A percentile compares a stretch with the other conserved stretches of the same genome.
phyloP scores from a whole-genome alignment of 2,329 filamentous ascomycete species.

The Massarina eburnea region DNA sequence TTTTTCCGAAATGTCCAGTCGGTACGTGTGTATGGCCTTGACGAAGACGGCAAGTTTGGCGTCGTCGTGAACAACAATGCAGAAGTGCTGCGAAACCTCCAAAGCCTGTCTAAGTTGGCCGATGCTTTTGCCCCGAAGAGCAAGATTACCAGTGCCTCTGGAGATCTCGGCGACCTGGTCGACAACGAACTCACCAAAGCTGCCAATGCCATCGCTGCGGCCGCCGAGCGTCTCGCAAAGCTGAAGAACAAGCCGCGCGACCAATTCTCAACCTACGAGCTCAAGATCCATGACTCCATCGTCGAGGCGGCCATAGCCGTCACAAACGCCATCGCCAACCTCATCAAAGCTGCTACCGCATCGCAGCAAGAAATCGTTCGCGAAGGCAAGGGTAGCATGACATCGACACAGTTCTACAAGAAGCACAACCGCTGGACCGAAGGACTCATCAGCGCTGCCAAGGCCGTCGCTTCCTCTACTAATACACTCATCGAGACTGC shows the following conservation, averaged over 20 bases:
- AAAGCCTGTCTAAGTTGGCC: slow-evolving; percentile 89
- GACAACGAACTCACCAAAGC: slow-evolving; percentile 91
- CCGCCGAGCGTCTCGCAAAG: slow-evolving; percentile 84
- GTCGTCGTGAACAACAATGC: slow-evolving; percentile 97
- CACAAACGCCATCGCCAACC: slow-evolving; percentile 86
- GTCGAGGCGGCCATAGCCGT: slow-evolving; percentile 90
- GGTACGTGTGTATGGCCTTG: slow-evolving; percentile 88
- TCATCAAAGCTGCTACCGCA: slow-evolving; percentile 91
- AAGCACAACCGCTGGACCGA: slow-evolving; percentile 99
- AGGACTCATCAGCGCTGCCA: slow-evolving; percentile 93
- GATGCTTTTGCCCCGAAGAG: slow-evolving; percentile 90
- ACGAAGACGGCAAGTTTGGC: slow-evolving; percentile 89
- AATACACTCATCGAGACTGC: slow-evolving; percentile 98
- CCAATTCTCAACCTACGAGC: slow-evolving; percentile 91
- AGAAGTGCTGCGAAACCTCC: slow-evolving; percentile 90
- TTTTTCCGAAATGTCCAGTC: slow-evolving; percentile 96
- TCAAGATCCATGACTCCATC: slow-evolving; percentile 94
- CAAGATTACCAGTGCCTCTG: slow-evolving; percentile 75
- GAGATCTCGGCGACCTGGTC: slow-evolving; percentile 89
- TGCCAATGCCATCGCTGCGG: slow-evolving; percentile 91
- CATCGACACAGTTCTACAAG: slow-evolving; percentile 95
- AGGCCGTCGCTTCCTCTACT: slow-evolving; percentile 90
- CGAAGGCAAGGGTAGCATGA: slow-evolving; percentile 84
- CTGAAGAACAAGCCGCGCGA: slow-evolving; percentile 96
- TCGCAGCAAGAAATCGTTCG: slow-evolving; percentile 97